Base-by-base conservation (phyloP, 2,329 filamentous ascomycete genomes). In the Aureobasidium sp. region DNA sequence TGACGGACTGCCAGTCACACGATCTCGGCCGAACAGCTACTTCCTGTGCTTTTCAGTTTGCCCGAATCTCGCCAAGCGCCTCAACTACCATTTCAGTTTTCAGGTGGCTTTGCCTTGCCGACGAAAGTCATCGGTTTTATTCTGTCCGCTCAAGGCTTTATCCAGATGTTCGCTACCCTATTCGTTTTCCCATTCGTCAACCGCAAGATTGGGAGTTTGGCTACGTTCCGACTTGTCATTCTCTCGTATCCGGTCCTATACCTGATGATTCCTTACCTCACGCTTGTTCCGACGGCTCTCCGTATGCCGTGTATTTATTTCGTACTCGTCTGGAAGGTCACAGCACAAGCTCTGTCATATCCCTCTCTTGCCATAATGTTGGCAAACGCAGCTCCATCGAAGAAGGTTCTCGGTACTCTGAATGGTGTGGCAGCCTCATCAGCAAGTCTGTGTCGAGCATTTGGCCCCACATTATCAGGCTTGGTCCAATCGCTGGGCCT, bases 361-460 rank as follows among this genome's bases (percentile, higher is more conserved):
- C 94, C 94, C 12, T 90, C 89, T 69, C 91, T 92, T 67, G 88
- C 88, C 12, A 95, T 97, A 63, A 84, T 99, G 62, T 83, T 96
- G 34, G 89, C 91, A 64, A 96, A 97, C 74, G 88, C 91, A 17
- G 89, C 92, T 0, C 90, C 91, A 0, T 92, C 88, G 8, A 88
- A 88, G 62, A 83, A 90, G 55, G 89, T 95, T 1, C 84, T 97
- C 1, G 94, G 94, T 2, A 92, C 89, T 0, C 88, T 99, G 74
- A 97, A 97, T 69, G 94, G 94, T 20, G 87, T 92, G 14, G 92
- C 92, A 0, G 91, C 91, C 34, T 96, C 92, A 1, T 91, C 90
- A 2, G 94, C 94, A 4, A 96, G 91, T 71, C 78, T 97, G 49
- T 92, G 88, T 73, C 85, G 94, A 61, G 91, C 91, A 0, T 87